Conservation (phyloP, 1,139 yeast genomes). For the Candida glucosophila region DNA sequence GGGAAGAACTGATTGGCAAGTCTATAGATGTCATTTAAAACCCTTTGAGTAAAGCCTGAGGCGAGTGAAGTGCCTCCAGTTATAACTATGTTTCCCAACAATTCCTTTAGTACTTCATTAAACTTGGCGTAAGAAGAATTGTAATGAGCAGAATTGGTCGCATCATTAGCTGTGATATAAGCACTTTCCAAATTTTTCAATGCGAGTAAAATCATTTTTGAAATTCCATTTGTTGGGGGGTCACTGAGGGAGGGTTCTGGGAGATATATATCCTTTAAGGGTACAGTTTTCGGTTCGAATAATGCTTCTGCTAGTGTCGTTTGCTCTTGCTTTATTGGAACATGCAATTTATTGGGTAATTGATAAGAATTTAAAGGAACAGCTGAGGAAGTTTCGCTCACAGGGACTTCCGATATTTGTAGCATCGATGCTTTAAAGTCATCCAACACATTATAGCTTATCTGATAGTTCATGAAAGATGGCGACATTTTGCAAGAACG, state of each 20-base stretch:
- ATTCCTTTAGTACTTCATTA: slow-evolving; percentile 32
- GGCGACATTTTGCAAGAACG: slow-evolving; percentile 17
- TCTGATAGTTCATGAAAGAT: slow-evolving; percentile 41
- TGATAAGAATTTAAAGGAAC: slow-evolving; percentile 29
- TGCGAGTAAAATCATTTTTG: slow-evolving; percentile 29
- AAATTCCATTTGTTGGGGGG: slow-evolving; percentile 33
- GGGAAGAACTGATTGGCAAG: slow-evolving; percentile 40
- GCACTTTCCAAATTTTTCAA: slow-evolving; percentile 28
- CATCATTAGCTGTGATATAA: slow-evolving; percentile 17
- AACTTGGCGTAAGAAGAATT: slow-evolving; percentile 25
- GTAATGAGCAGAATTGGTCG: slow-evolving; percentile 11
- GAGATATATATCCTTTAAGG: slow-evolving; percentile 19
- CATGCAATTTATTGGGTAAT: slow-evolving; percentile 35
- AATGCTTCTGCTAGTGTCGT: slow-evolving; percentile 42
- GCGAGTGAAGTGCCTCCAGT: slow-evolving; percentile 60
- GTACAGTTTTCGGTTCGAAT: slow-evolving; percentile 43
- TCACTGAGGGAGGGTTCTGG: slow-evolving; percentile 33
- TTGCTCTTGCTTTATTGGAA: slow-evolving; percentile 34
- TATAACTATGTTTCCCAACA: slow-evolving; percentile 52
- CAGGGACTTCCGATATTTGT: slow-evolving; percentile 19
- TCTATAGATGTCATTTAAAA: slow-evolving; percentile 49
- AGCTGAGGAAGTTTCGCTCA: slow-evolving; percentile 8
- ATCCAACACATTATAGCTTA: slow-evolving; percentile 30
- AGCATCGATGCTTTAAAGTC: slow-evolving; percentile 43
- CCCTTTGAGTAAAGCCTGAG: slow-evolving; percentile 53